A percentile compares a stretch with the other conserved stretches of the same genome.
Conservation (phyloP, 495 filamentous ascomycete genomes). For the Podospora conica region DNA sequence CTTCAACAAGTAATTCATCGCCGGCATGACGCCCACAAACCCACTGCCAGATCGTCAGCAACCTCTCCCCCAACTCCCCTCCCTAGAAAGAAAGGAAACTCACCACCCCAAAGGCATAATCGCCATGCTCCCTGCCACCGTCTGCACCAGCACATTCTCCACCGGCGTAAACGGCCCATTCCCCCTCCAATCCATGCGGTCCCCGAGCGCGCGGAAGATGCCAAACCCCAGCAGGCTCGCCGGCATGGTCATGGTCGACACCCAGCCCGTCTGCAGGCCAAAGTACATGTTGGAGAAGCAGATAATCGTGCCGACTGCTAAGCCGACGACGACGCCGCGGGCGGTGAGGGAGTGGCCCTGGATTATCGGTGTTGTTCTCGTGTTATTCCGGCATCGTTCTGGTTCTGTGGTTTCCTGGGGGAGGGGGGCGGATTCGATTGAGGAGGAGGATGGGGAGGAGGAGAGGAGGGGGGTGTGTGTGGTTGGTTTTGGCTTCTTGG, state of each 20-base stretch:
- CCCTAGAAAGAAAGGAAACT: conserved; percentile 5
- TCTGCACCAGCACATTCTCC: conserved; percentile 97
- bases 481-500: neutral
- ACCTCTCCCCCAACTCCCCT: neutral
- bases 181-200: conserved; percentile 46
- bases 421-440: neutral
- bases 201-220: conserved; percentile 75
- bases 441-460: neutral
- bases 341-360: conserved; percentile 66
- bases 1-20: conserved; percentile 77
- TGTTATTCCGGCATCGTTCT: too few species aligned
- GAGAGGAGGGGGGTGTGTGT: conserved; percentile 1
- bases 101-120: conserved; percentile 88
- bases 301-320: conserved; percentile 80
- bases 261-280: conserved; percentile 94
- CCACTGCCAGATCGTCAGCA: neutral
- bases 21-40: conserved; percentile 45
- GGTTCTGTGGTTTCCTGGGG: neutral
- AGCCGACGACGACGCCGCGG: conserved; percentile 71
- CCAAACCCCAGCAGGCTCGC: conserved; percentile 93
- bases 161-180: conserved; percentile 76
- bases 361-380: conserved; percentile 1
- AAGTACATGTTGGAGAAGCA: conserved; percentile 98
- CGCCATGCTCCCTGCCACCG: conserved; percentile 88
- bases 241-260: conserved; percentile 69